Conservation (phyloP, 345 rosid genomes). For the Eucalyptus marginata region DNA sequence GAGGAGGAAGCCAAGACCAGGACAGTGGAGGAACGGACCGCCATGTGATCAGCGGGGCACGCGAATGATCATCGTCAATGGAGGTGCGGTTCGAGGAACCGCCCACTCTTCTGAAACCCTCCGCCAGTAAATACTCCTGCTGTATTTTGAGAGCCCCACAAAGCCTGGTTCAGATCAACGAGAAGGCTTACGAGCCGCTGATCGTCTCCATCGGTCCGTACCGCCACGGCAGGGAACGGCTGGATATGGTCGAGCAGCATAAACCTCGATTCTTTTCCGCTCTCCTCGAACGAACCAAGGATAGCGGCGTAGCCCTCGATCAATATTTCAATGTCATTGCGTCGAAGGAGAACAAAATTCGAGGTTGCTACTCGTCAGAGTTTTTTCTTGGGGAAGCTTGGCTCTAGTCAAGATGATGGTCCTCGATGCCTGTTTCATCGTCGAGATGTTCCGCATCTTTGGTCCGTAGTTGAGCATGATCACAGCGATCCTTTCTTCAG, state of each 20-base stretch:
- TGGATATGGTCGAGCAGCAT: constrained; percentile 1
- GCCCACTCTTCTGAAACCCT: too few relatives aligned
- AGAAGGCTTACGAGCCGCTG: not conserved
- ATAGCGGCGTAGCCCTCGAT: not conserved
- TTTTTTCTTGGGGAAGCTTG: not conserved
- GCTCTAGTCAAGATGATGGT: constrained; percentile 32
- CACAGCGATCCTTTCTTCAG: constrained; percentile 26
- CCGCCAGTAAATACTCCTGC: too few relatives aligned
- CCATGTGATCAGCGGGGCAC: too few relatives aligned
- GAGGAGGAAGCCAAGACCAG: too few relatives aligned
- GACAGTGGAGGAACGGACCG: too few relatives aligned
- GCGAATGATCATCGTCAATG: too few relatives aligned
- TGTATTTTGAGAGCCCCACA: too few relatives aligned
- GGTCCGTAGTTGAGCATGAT: constrained; percentile 8
- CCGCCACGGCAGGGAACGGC: not conserved
- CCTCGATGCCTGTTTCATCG: not conserved
- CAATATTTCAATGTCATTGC: constrained; percentile 3
- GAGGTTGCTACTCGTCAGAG: constrained; percentile 21
- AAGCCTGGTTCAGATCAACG: too few relatives aligned
- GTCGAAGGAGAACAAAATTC: not conserved
- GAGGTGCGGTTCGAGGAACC: too few relatives aligned
- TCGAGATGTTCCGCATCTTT: constrained; percentile 26
- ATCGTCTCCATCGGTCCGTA: not conserved
- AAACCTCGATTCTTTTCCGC: constrained; percentile 11
- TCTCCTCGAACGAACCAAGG: not conserved